Percentiles rank a stretch among this genome's conserved stretches.
phyloP scores from a whole-genome alignment of 2,329 filamentous ascomycete species.

The Epichloe coenophiala region DNA sequence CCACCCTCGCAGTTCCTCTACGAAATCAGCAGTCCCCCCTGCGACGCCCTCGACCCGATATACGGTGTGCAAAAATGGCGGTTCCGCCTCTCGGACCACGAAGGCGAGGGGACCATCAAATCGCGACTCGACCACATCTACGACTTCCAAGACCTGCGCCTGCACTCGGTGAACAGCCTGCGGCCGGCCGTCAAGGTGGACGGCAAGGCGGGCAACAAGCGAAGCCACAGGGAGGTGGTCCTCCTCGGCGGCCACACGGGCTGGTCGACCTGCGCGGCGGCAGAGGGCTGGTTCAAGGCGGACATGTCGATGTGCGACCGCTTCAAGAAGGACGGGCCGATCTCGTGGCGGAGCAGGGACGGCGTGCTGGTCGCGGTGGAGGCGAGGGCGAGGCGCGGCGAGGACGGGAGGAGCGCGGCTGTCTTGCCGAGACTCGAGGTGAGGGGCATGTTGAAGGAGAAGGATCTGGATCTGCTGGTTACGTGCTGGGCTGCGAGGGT shows the following conservation, averaged over 20 bases:
- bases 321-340: constrained; percentile 11
- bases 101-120: constrained; percentile 7
- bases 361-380: constrained; percentile 14
- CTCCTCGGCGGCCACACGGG: constrained; percentile 9
- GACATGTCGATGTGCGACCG: constrained; percentile 9
- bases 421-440: constrained; percentile 11
- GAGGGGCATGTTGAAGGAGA: constrained; percentile 9
- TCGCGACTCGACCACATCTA: constrained; percentile 17
- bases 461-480: constrained; percentile 15
- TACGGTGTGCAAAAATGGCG: constrained; percentile 16
- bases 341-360: constrained; percentile 12
- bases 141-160: constrained; percentile 9
- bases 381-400: constrained; percentile 9
- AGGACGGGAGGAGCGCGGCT: not conserved
- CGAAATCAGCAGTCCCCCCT: constrained; percentile 11
- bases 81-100: constrained; percentile 9
- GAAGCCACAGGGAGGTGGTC: constrained; percentile 8
- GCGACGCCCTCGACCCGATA: constrained; percentile 6
- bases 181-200: constrained; percentile 9
- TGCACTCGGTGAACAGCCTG: not conserved
- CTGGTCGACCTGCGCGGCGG: constrained; percentile 10
- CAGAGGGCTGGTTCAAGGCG: constrained; percentile 11
- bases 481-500: constrained; percentile 16
- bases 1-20: constrained; percentile 12
- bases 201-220: constrained; percentile 11